Evolutionary conservation across 768 basidiomycete species (phyloP).

Genomic region (Calvatia gigantea): DNA sequence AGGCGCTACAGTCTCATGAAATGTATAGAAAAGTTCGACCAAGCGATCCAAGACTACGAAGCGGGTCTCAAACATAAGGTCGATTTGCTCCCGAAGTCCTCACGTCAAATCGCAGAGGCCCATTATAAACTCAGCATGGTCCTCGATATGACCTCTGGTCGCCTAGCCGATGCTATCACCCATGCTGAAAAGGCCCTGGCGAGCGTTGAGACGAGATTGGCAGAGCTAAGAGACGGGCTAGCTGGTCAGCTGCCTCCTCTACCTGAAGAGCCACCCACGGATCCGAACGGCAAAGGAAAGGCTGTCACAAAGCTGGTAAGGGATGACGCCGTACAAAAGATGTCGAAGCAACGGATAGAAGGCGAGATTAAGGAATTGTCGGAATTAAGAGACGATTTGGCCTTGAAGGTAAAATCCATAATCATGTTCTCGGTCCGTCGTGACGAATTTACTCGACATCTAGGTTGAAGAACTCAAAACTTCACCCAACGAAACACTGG

Average conservation of each 20-base stretch:
- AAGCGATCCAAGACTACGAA: constrained; percentile 86
- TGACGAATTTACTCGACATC: neutral
- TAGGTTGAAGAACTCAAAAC: constrained; percentile 91
- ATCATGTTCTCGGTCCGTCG: neutral
- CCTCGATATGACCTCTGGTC: constrained; percentile 84
- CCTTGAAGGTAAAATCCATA: constrained; percentile 59
- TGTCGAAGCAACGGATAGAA: constrained; percentile 73
- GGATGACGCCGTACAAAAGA: constrained; percentile 56
- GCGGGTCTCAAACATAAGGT: constrained; percentile 72
- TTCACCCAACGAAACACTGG: constrained; percentile 57
- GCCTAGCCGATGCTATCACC: constrained; percentile 74
- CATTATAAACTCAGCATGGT: constrained; percentile 95
- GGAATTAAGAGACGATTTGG: constrained; percentile 76
- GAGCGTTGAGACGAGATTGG: constrained; percentile 71
- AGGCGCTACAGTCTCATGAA: no score
- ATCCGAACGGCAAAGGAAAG: constrained; percentile 72
- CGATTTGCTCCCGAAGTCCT: constrained; percentile 76
- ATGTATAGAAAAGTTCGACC: constrained; percentile 88
- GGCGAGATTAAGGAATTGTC: constrained; percentile 76
- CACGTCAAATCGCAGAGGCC: constrained; percentile 89
- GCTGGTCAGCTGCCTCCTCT: constrained; percentile 33
- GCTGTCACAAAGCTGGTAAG: constrained; percentile 39
- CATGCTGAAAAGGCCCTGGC: constrained; percentile 80
- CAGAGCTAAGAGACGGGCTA: constrained; percentile 50
- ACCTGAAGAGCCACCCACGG: constrained; percentile 29